Base-by-base conservation (phyloP, 2,329 filamentous ascomycete genomes). In the Dactylonectria macrodidyma region DNA sequence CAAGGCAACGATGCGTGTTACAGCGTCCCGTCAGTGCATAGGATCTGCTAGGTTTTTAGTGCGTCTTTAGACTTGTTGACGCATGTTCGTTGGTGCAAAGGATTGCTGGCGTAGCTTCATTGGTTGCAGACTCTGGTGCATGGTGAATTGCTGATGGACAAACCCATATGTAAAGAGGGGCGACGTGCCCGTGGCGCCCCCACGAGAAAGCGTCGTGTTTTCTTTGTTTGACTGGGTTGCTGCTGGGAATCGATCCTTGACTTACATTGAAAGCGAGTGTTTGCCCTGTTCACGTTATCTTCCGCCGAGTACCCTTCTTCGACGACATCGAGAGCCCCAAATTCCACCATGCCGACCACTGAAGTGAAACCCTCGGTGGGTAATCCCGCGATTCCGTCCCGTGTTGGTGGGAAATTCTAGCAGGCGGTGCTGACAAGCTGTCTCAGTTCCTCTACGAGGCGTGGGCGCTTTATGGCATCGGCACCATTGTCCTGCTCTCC, bases 381-480 rank as follows among this genome's bases (percentile, higher is more conserved):
- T 51, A n/a, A 10, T 7, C 7, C 26, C 26, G 26, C 26, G 26
- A 30, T n/a, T 4, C 4, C 7, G 4, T 33, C 9, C 14, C 9
- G 5, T 51, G 9, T 5, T 51, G 24, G 26, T 22, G 3, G 24
- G 30, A 9, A 51, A 12, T 11, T 9, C 9, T 30, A 2, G 16
- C 5, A 16, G 5, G 14, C 24, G 3, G 7, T 51, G 30, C 48
- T 51, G 5, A 51, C 14, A 22, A 3, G 14, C 24, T 30, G 3
- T 4, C 16, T 26, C 30, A 75, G 71, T 81, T 81, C 34, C 69
- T 81, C 10, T 30, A 62, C 2, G 78, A 81, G 51, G 72, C 72
- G 10, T 81, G 78, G 78, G 36, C 70, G 1, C 72, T 80, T 22
- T 83, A 78, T 50, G 75, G 66, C 2, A 57, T 81, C 30, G 81